A percentile compares a stretch with the other conserved stretches of the same genome.
Conservation (phyloP, 441 rosid genomes). For the Adansonia grandidieri region DNA sequence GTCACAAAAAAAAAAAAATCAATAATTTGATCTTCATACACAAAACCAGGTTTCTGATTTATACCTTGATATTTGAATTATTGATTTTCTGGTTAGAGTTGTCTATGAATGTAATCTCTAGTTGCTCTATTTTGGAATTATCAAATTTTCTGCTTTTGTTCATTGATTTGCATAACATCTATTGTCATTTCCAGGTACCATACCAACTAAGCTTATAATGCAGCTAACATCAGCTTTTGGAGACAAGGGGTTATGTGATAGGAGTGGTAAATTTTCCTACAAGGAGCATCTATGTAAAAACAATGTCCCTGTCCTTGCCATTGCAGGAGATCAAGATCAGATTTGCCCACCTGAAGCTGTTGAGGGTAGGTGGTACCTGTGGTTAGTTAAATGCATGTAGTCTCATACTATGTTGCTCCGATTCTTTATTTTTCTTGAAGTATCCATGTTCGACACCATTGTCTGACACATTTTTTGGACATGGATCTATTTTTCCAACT, state of each 20-base stretch:
- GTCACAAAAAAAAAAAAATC: background rate
- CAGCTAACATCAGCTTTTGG: slow-evolving; percentile 92
- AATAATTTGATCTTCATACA: background rate
- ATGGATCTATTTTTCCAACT: too few relatives aligned
- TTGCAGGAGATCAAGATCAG: slow-evolving; percentile 87
- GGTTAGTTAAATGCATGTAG: slow-evolving; percentile 5
- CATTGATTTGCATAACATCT: background rate
- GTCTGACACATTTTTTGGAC: too few relatives aligned
- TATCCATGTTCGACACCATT: too few relatives aligned
- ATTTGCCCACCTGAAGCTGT: slow-evolving; percentile 95
- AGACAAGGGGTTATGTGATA: slow-evolving; percentile 81
- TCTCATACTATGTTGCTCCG: background rate
- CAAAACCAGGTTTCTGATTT: background rate
- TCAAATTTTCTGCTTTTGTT: background rate
- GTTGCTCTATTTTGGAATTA: background rate
- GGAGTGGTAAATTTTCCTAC: slow-evolving; percentile 73
- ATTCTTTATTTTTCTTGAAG: too few relatives aligned
- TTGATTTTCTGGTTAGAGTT: background rate
- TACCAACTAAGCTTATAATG: slow-evolving; percentile 81
- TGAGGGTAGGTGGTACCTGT: slow-evolving; percentile 52
- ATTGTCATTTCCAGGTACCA: slow-evolving; percentile 62
- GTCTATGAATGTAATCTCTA: background rate
- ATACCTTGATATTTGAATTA: background rate
- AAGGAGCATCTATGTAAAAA: slow-evolving; percentile 61
- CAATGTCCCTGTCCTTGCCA: slow-evolving; percentile 73